A percentile compares a stretch with the other conserved stretches of the same genome.
These are phyloP conservation scores for Endoconidiophora laricicola DNA, from an alignment of 2,329 filamentous ascomycete genomes.

Conservation along the genomic window DNA sequence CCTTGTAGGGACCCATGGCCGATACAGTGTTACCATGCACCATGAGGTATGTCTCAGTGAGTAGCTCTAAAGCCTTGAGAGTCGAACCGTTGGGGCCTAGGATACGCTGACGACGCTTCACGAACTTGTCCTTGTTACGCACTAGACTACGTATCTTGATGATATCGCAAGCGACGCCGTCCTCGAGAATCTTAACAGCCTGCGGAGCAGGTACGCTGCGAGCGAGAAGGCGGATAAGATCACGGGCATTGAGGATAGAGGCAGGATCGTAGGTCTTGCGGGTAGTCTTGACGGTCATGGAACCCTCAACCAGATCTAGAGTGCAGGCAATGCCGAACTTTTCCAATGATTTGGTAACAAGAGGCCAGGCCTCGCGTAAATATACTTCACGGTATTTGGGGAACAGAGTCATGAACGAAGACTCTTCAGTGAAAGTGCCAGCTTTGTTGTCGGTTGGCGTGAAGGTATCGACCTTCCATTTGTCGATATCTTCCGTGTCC, in stretches of 20 bases:
- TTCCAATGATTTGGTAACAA: conserved; percentile 73
- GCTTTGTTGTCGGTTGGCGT: conserved; percentile 69
- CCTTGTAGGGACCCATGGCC: conserved; percentile 83
- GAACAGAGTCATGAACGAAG: conserved; percentile 72
- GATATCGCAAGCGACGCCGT: conserved; percentile 81
- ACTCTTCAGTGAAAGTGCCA: conserved; percentile 84
- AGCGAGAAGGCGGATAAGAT: conserved; percentile 83
- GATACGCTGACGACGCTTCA: conserved; percentile 85
- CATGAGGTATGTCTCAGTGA: conserved; percentile 82
- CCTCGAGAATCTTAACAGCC: conserved; percentile 85
- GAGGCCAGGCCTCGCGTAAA: conserved; percentile 80
- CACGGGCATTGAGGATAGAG: conserved; percentile 80
- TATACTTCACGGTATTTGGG: conserved; percentile 95
- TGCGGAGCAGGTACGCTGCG: conserved; percentile 85
- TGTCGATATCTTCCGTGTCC: conserved; percentile 95
- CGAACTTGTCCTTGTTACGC: conserved; percentile 84
- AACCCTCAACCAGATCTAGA: conserved; percentile 85
- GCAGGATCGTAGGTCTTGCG: conserved; percentile 83
- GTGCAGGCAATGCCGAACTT: conserved; percentile 80
- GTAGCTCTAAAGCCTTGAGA: conserved; percentile 79
- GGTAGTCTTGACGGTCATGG: conserved; percentile 93
- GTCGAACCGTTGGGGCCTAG: conserved; percentile 83
- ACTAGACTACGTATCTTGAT: conserved; percentile 90
- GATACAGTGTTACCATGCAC: conserved; percentile 94
- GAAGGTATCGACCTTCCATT: conserved; percentile 86